Conservation (phyloP, 225 moss, liverwort and hornwort genomes). For the Marchantia paleacea region DNA sequence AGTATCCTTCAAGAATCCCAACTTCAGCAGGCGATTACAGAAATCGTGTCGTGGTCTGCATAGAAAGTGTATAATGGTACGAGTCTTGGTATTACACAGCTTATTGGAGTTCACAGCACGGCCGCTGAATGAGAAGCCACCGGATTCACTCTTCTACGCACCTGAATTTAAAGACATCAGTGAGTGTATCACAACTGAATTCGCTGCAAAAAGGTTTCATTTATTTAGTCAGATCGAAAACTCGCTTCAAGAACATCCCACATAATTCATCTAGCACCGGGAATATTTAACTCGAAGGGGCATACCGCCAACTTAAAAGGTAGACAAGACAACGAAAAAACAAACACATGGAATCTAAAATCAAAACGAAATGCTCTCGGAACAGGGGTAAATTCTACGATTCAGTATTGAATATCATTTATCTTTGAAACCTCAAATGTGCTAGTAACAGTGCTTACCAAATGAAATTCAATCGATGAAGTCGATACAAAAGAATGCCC, state of each 20-base stretch:
- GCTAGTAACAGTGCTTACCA: neutral
- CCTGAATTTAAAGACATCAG: neutral
- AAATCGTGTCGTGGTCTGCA: neutral
- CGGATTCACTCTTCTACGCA: neutral
- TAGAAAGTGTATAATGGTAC: neutral
- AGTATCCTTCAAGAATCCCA: neutral
- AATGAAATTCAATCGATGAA: neutral
- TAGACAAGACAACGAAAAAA: neutral
- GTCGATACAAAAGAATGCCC: neutral
- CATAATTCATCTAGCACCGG: neutral
- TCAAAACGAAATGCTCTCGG: too few relatives aligned
- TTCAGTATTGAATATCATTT: too few relatives aligned
- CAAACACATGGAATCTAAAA: neutral
- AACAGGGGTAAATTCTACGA: neutral
- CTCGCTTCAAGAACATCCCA: too few relatives aligned
- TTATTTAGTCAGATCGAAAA: neutral
- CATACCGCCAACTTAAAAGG: too few relatives aligned
- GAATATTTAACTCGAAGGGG: neutral
- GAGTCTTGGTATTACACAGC: neutral
- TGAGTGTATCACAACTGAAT: neutral
- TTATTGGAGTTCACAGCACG: neutral
- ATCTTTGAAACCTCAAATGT: neutral
- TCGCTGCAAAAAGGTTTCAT: neutral
- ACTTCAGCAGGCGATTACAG: neutral
- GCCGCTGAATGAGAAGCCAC: neutral